A percentile compares a stretch with the other conserved stretches of the same genome.
These are phyloP conservation scores for Penicillium concentricum DNA, from an alignment of 2,329 filamentous ascomycete species.

Conservation along the genomic window DNA sequence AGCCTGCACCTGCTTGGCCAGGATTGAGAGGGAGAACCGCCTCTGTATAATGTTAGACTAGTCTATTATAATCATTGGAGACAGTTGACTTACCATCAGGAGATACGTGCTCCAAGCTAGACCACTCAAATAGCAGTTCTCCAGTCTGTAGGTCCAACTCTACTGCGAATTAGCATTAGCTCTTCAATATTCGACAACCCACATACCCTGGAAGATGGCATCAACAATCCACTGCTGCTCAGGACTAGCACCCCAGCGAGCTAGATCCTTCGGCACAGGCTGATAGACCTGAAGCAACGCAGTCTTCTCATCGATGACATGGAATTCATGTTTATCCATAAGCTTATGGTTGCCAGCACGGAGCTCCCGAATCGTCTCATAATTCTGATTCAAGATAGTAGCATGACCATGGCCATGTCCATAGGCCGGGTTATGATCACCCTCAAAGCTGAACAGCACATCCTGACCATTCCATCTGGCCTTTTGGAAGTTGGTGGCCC, in stretches of 20 bases:
- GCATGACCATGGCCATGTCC: slow-evolving; percentile 57
- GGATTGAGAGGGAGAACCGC: slow-evolving; percentile 49
- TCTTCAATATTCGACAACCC: slow-evolving; percentile 8
- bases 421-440: slow-evolving; percentile 52
- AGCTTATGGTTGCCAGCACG: slow-evolving; percentile 50
- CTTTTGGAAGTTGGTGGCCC: slow-evolving; percentile 53
- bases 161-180: slow-evolving; percentile 7
- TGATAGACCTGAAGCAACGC: slow-evolving; percentile 56
- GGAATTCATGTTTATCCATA: slow-evolving; percentile 58
- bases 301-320: slow-evolving; percentile 53
- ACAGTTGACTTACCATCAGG: slow-evolving; percentile 43
- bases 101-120: slow-evolving; percentile 56
- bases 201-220: slow-evolving; percentile 53
- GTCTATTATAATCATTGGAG: not conserved
- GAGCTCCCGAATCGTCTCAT: slow-evolving; percentile 55
- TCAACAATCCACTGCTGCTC: slow-evolving; percentile 59
- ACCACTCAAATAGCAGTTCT: slow-evolving; percentile 59
- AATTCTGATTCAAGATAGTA: slow-evolving; percentile 54
- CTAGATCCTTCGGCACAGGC: slow-evolving; percentile 49
- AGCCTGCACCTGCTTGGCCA: slow-evolving; percentile 43
- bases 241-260: slow-evolving; percentile 46
- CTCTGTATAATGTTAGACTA: slow-evolving; percentile 31
- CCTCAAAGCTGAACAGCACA: slow-evolving; percentile 56
- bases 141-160: slow-evolving; percentile 54
- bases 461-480: slow-evolving; percentile 53